Conservation (phyloP, 495 filamentous ascomycete genomes). For the Chaetomidium leptoderma region DNA sequence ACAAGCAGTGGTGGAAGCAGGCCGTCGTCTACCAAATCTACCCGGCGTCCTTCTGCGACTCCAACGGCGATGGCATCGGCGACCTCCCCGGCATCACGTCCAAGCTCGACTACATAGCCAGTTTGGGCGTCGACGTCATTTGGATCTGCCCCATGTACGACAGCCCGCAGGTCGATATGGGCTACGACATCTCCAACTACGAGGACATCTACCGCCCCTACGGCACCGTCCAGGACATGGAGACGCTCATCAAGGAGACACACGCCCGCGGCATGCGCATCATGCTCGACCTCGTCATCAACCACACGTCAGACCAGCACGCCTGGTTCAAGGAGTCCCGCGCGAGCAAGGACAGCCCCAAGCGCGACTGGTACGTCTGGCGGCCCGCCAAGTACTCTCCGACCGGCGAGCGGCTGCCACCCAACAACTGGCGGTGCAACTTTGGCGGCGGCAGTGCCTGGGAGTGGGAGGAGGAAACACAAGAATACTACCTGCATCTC, state of each 20-base stretch:
- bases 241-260: conserved; percentile 47
- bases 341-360: conserved; percentile 55
- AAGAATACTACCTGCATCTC: conserved; percentile 68
- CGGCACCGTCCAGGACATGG: conserved; percentile 59
- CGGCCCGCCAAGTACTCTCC: conserved; percentile 53
- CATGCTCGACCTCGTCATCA: conserved; percentile 71
- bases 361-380: conserved; percentile 73
- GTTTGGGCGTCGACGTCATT: conserved; percentile 60
- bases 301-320: conserved; percentile 71
- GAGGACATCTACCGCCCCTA: conserved; percentile 56
- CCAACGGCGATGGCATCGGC: conserved; percentile 62
- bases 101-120: conserved; percentile 61
- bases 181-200: conserved; percentile 64
- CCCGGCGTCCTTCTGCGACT: conserved; percentile 64
- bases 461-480: conserved; percentile 59
- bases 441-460: conserved; percentile 54
- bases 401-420: conserved; percentile 59
- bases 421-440: conserved; percentile 64
- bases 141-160: conserved; percentile 63
- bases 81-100: conserved; percentile 65
- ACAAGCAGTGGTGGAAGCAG: conserved; percentile 39
- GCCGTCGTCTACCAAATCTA: conserved; percentile 64
- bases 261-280: conserved; percentile 55
- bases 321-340: conserved; percentile 69
- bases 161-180: conserved; percentile 56